phyloP scores from a whole-genome alignment of 1,284 basidiomycete genomes.

The Exobasidium cylindrosporum region DNA sequence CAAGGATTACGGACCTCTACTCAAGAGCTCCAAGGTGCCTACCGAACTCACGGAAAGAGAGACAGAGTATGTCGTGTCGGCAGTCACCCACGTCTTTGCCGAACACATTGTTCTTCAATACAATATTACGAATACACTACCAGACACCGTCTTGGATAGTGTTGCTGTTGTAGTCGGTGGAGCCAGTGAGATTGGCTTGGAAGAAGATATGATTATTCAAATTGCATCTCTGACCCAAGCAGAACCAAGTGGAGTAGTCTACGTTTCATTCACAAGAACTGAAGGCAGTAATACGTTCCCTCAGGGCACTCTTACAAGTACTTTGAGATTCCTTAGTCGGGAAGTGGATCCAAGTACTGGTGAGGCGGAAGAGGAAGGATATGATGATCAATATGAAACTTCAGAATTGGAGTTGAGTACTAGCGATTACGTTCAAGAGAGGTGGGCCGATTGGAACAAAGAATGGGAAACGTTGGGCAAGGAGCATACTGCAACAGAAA shows the following conservation, averaged over 20 bases:
- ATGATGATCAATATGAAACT: constrained; percentile 96
- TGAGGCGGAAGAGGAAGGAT: constrained; percentile 94
- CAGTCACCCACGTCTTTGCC: constrained; percentile 94
- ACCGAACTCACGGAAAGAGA: constrained; percentile 89
- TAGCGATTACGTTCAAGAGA: constrained; percentile 87
- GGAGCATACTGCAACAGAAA: constrained; percentile 74
- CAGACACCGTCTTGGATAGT: constrained; percentile 93
- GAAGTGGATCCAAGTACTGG: constrained; percentile 96
- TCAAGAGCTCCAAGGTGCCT: constrained; percentile 80
- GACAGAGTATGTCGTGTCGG: constrained; percentile 95
- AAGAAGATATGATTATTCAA: constrained; percentile 93
- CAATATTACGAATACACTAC: constrained; percentile 96
- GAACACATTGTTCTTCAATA: constrained; percentile 87
- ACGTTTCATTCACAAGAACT: constrained; percentile 88
- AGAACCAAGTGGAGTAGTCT: constrained; percentile 76
- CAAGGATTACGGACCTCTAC: constrained; percentile 75
- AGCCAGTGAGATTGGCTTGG: constrained; percentile 71
- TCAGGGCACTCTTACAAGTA: constrained; percentile 80
- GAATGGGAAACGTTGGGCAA: constrained; percentile 91
- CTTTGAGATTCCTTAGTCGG: constrained; percentile 95
- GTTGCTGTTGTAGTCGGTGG: constrained; percentile 80
- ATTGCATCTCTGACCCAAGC: constrained; percentile 63
- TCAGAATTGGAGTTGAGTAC: constrained; percentile 92
- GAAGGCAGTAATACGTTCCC: constrained; percentile 70
- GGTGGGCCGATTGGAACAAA: constrained; percentile 80